Base-by-base conservation (phyloP, 1,284 basidiomycete species). In the Ustilago crameri region DNA sequence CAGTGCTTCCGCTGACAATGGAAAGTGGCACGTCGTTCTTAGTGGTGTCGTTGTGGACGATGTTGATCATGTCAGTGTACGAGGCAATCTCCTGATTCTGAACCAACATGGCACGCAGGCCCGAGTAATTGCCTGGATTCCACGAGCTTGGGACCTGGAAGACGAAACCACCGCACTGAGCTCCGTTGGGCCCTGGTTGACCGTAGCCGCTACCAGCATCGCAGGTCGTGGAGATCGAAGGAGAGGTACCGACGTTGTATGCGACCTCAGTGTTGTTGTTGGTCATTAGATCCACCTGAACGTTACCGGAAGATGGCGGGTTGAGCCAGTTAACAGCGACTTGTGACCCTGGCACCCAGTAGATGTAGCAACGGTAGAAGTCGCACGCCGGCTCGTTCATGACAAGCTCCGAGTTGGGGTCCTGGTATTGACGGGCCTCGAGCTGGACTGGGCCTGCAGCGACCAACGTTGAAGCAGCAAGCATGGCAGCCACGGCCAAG, bases 61-160 rank as follows among this genome's bases (percentile, higher is more conserved):
- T 75, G 37, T 63, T 56, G 24, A 78, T 67, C 51, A 70, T 74
- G 53, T 78, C 76, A 18, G 76, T 78, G 56, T 55, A 78, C n/a
- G 71, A 75, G 41, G 67, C 52, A n/a, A 78, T 34, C 18, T 43
- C 23, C 22, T 62, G 53, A 27, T 78, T 40, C 27, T 69, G 45
- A 14, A 66, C 40, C 48, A 57, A 69, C 23, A 42, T 71, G 41
- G 75, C 75, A 8, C 76, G 54, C 20, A 78, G 30, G 3, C 57
- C 51, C 22, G 71, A 37, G 54, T 72, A 78, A 56, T 78, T 77
- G 9, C 76, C 76, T 15, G 57, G 57, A 12, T 57, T 62, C 75
- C 75, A 78, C 41, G 51, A 66, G 68, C 49, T 60, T n/a, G 76
- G 74, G 0, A 78, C 62, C 46, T 66, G 66, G 27, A 74, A 78